Evolutionary conservation across 805 yeast genomes (phyloP), one percentile per base, ranked within the genome.

Genomic region (Vanderwaltozyma yarrowii): DNA sequence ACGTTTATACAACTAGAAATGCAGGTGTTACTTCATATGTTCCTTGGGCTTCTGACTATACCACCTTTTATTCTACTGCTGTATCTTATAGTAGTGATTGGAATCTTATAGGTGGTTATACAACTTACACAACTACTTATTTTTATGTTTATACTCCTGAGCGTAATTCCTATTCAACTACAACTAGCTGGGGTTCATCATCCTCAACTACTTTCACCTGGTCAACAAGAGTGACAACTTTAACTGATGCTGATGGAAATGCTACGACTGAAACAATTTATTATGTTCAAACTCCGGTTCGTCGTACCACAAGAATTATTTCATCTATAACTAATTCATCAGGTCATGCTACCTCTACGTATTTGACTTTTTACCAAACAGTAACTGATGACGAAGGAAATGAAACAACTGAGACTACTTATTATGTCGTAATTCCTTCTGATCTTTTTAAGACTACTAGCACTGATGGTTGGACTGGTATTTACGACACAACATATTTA

Each of bases 11-110:
- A 2, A 33, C 30, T 3, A 33, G 36, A 33, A 26, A 23, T 24
- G 8, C 30, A 13, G 36, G 36, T 25, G 8, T 17, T n/a, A 38
- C 42, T 25, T 21, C 34, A 18, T 30, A 17, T 2, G 17, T n/a
- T 8, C 39, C 36, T 19, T 41, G 41, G 39, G 23, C 35, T n/a
- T 37, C 40, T 9, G 12, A 39, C n/a, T 28, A 26, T 21, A 38
- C 44, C 10, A 18, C 36, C 5, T 33, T 26, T 18, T 33, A 26
- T 14, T 26, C 30, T 13, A 33, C 36, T 21, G 6, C 24, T 21
- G 24, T 21, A 7, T 21, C 6, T 10, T 21, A 21, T 21, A 21
- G 24, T 21, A 21, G 24, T 21, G 10, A 6, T 21, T 21, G 21
- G 13, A 3, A 21, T 21, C 10, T 21, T 7, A 21, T 21, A 7